Evolutionary conservation across 176 grass and related monocot genomes (phyloP), one percentile per base, ranked within the genome.

Genomic region (Carex pumila): DNA sequence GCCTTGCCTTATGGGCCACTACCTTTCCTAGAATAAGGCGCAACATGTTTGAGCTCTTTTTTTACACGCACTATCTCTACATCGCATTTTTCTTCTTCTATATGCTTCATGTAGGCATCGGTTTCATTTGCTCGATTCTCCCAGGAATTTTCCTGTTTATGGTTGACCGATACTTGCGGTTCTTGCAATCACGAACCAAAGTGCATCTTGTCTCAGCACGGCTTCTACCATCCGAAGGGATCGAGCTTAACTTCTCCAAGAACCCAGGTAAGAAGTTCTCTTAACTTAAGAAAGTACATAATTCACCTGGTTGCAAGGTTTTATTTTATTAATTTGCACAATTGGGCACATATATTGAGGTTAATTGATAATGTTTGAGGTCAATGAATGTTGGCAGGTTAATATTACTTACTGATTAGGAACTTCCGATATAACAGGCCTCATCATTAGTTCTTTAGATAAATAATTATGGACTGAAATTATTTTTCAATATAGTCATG

Each of bases 241-340:
- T 94, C 69, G 92, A 94, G 71, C 92, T 94, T 7, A 94, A 86
- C 83, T 91, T 93, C 84, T 81, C 84, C 39, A 93, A 93, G 74
- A 87, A 37, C 60, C 66, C 81, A 43, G 62, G 91, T 77, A 79
- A 81, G 86, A 41, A 34, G 34, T 9, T 12, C 17, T 22, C 8
- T 85, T 17, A 39, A 39, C 37, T 39, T 39, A 6, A 6, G 5
- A 39, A 39, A 39, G 37, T 39, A 39, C 25, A 25, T 25, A 25
- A 25, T 25, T 25, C 25, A 25, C 25, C 25, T 25, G 25, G 25
- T 25, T 25, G 25, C 25, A 25, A 25, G 25, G 25, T 25, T 25
- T 25, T 25, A 25, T 25, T 25, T 25, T 25, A 25, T 25, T 25
- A 25, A 25, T 39, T 29, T 74, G 45, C 71, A 74, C 19, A 73